Conservation (phyloP, 805 yeast species). For the Millerozyma acaciae region DNA sequence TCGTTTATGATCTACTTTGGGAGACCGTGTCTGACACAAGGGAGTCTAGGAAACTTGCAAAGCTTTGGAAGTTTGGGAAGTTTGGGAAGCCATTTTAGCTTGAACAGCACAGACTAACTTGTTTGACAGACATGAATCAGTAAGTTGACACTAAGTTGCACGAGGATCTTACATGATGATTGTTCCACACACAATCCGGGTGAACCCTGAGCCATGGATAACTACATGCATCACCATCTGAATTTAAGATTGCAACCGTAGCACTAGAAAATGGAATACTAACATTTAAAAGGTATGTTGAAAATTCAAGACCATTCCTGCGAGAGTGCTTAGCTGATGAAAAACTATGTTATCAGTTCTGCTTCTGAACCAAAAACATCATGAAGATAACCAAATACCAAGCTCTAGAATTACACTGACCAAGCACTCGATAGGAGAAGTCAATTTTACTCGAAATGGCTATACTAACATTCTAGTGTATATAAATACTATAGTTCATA, state of each 20-base stretch:
- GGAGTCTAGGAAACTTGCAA: too few relatives aligned
- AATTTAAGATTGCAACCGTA: too few relatives aligned
- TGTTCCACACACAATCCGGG: slow-evolving; percentile 38
- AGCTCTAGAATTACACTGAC: slow-evolving; percentile 32
- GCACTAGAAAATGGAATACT: neutral
- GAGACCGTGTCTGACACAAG: too few relatives aligned
- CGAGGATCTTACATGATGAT: slow-evolving; percentile 19
- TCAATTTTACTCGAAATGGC: neutral
- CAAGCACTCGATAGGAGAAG: neutral
- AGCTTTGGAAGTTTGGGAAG: too few relatives aligned
- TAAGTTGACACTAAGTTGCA: neutral
- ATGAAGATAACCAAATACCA: slow-evolving; percentile 78
- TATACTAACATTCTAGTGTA: slow-evolving; percentile 1
- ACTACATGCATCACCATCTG: slow-evolving; percentile 99
- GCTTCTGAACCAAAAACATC: slow-evolving; percentile 78
- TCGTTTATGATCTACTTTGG: slow-evolving; percentile 59
- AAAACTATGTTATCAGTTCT: slow-evolving; percentile 75
- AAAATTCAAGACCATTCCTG: neutral
- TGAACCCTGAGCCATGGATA: slow-evolving; percentile 76
- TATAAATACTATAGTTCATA: neutral
- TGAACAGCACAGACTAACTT: too few relatives aligned
- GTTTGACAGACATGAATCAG: too few relatives aligned
- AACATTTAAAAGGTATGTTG: slow-evolving; percentile 1
- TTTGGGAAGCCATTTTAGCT: too few relatives aligned
- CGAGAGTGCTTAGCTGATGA: slow-evolving; percentile 52